Conservation (phyloP, 1,284 basidiomycete genomes). For the Sanguinoderma infundibulare region DNA sequence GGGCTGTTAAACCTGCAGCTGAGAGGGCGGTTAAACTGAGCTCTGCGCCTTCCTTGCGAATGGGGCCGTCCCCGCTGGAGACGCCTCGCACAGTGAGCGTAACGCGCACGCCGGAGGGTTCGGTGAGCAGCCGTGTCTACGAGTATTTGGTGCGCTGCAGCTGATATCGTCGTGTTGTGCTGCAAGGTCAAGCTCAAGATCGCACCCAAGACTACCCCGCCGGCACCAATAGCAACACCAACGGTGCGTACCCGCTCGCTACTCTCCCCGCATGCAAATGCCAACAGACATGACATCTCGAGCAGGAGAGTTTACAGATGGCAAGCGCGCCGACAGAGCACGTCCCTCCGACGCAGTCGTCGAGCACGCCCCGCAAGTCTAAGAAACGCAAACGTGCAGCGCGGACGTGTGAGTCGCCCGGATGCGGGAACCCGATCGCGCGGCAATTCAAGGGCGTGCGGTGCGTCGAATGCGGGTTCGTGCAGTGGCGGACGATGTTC, state of each 20-base stretch:
- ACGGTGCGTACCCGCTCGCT: neutral
- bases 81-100: neutral
- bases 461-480: slow-evolving; percentile 19
- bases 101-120: neutral
- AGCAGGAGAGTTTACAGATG: neutral
- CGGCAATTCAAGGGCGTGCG: slow-evolving; percentile 5
- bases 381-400: slow-evolving; percentile 15
- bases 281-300: neutral
- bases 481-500: slow-evolving; percentile 16
- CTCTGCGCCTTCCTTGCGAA: neutral
- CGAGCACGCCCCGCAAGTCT: neutral
- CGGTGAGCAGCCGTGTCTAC: neutral
- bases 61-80: neutral
- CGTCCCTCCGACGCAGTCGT: neutral
- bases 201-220: neutral
- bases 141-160: neutral
- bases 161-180: neutral
- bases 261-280: neutral
- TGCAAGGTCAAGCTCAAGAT: slow-evolving; percentile 1
- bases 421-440: slow-evolving; percentile 8
- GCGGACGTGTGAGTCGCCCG: slow-evolving; percentile 8
- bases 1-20: neutral
- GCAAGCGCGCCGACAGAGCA: neutral
- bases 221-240: neutral
- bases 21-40: neutral